Conservation (phyloP, 331 rosid species). For the Cucumis variabilis region DNA sequence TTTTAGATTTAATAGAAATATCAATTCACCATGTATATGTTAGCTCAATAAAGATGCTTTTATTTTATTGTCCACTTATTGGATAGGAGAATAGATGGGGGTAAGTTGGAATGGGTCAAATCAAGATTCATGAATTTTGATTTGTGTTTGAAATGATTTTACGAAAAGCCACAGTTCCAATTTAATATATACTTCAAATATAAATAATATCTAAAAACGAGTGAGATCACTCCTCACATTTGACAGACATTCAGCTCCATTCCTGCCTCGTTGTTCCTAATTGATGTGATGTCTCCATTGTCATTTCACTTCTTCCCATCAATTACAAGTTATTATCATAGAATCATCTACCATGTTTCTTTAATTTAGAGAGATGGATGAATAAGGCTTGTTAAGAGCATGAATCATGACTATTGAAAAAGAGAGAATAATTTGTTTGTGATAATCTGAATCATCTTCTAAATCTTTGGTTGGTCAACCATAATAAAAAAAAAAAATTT, state of each 20-base stretch:
- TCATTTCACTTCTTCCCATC: background rate
- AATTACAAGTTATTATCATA: too few relatives aligned
- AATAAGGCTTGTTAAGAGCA: too few relatives aligned
- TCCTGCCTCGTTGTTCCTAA: constrained; percentile 4
- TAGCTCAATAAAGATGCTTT: background rate
- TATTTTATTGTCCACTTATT: background rate
- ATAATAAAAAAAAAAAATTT: too few relatives aligned
- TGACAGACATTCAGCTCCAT: constrained; percentile 27
- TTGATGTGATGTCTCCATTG: background rate
- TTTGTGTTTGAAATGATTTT: background rate
- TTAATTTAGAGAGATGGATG: too few relatives aligned
- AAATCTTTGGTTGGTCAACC: too few relatives aligned
- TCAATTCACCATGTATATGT: background rate
- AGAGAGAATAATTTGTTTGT: too few relatives aligned
- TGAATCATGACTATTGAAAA: too few relatives aligned
- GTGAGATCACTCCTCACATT: background rate
- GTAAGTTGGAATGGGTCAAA: background rate
- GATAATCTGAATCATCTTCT: too few relatives aligned
- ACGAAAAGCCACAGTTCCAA: background rate
- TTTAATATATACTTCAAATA: too few relatives aligned
- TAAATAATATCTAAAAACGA: too few relatives aligned
- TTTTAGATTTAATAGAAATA: too few relatives aligned
- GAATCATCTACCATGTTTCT: too few relatives aligned
- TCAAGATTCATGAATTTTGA: background rate
- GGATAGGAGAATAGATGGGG: background rate